Evolutionary conservation across 495 filamentous ascomycete genomes (phyloP).

Genomic region (Annulohypoxylon bovei): DNA sequence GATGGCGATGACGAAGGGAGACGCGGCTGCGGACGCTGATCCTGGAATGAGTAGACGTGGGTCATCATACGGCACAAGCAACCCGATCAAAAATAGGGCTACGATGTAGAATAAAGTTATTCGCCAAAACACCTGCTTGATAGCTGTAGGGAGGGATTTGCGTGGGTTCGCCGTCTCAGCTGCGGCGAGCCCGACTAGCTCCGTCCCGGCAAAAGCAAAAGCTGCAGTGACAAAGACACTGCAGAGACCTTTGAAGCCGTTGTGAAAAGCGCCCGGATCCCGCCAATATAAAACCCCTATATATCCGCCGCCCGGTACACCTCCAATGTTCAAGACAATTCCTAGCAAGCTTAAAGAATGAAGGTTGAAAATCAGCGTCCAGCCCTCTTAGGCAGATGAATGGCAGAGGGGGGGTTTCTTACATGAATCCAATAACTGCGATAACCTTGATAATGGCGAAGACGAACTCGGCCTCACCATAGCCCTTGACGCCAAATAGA

Average conservation of each 20-base stretch:
- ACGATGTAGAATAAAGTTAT: constrained; percentile 89
- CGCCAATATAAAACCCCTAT: constrained; percentile 87
- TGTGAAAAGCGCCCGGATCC: constrained; percentile 87
- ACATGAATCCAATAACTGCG: constrained; percentile 91
- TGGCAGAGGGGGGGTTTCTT: constrained; percentile 49
- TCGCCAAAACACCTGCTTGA: constrained; percentile 97
- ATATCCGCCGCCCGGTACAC: constrained; percentile 77
- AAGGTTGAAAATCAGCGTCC: constrained; percentile 32
- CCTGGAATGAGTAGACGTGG: constrained; percentile 68
- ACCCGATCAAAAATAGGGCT: constrained; percentile 75
- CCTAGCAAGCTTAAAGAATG: constrained; percentile 70
- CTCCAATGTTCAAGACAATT: constrained; percentile 81
- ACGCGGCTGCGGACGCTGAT: constrained; percentile 66
- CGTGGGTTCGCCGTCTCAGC: constrained; percentile 89
- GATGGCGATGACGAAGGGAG: constrained; percentile 92
- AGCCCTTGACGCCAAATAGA: constrained; percentile 84
- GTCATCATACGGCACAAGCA: constrained; percentile 78
- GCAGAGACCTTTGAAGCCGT: constrained; percentile 95
- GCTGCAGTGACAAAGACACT: constrained; percentile 92
- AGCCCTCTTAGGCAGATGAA: neutral
- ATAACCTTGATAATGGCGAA: constrained; percentile 88
- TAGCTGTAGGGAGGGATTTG: constrained; percentile 84
- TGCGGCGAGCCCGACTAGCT: constrained; percentile 90
- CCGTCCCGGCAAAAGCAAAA: constrained; percentile 92
- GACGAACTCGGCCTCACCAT: constrained; percentile 91